Base-by-base conservation (phyloP, 176 grass and related monocot species). In the Aegilops bicornis region DNA sequence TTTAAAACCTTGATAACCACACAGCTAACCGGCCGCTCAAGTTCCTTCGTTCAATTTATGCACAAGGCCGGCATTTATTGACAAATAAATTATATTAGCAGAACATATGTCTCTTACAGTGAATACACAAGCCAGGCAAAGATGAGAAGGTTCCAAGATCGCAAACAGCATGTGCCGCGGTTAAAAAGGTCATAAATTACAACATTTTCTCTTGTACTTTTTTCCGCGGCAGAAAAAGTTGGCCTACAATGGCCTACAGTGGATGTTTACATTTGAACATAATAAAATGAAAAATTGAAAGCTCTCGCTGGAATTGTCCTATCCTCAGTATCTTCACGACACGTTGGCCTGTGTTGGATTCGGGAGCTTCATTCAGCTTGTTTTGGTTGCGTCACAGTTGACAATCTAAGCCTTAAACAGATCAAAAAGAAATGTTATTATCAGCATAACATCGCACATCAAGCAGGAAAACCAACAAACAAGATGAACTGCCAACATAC, bases 361-460 rank as follows among this genome's bases (percentile, higher is more conserved):
- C 86, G 20, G 56, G 74, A 45, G 75, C 61, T 86, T 77, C 39
- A 74, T 79, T 78, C 86, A 32, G 78, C 64, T 82, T 79, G 88
- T 47, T 90, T 91, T 82, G 87, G 47, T 84, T 90, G 89, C 25
- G 47, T 72, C 77, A 98, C 82, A 62, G 93, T 91, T 12, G 91
- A 91, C 80, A 98, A 87, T 84, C 84, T 93, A 73, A 98, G 89
- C 82, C 95, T 98, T 88, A 15, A 89, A 84, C 78, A 90, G 54
- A 75, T 75, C 8, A 17, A 52, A 17, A 52, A 19, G 3, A 81
- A 66, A 35, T 52, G n/a, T 82, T 61, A 73, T 37, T 73, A 64
- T 6, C 23, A 82, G 73, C 10, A 59, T 64, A 72, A 40, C n/a
- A 50, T n/a, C 20, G 33, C 17, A 23, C 12, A 27, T 17, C 73